Conservation (phyloP, 2,329 filamentous ascomycete genomes). For the Mollisiaceae sp. region DNA sequence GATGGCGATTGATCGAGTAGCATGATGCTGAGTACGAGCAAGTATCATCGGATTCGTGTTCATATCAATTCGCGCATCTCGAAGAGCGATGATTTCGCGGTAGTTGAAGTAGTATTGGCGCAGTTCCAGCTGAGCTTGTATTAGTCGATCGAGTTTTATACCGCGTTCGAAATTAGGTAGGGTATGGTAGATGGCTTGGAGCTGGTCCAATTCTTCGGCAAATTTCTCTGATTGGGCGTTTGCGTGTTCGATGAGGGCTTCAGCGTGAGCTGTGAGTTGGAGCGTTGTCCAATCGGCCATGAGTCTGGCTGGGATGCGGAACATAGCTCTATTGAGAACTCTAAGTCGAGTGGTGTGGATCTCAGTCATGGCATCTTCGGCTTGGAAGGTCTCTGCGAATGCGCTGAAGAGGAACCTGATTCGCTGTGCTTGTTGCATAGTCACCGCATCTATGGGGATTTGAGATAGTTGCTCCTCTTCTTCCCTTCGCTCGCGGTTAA, state of each 20-base stretch:
- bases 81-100: neutral
- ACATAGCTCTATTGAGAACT: neutral
- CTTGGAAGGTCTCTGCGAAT: neutral
- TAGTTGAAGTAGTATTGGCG: neutral
- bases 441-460: neutral
- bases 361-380: neutral
- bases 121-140: neutral
- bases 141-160: neutral
- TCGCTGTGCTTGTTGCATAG: neutral
- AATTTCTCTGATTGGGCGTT: neutral
- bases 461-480: neutral
- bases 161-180: neutral
- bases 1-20: neutral
- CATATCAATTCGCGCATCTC: neutral
- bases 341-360: neutral
- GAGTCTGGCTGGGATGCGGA: neutral
- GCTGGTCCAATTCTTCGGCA: neutral
- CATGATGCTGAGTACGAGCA: neutral
- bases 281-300: neutral
- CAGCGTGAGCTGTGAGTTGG: neutral
- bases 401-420: neutral
- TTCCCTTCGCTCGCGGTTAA: neutral
- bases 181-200: neutral
- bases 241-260: neutral
- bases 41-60: neutral